Percentiles rank a stretch among this genome's conserved stretches.
phyloP scores from a whole-genome alignment of 345 rosid species.

The Triadica sebifera region DNA sequence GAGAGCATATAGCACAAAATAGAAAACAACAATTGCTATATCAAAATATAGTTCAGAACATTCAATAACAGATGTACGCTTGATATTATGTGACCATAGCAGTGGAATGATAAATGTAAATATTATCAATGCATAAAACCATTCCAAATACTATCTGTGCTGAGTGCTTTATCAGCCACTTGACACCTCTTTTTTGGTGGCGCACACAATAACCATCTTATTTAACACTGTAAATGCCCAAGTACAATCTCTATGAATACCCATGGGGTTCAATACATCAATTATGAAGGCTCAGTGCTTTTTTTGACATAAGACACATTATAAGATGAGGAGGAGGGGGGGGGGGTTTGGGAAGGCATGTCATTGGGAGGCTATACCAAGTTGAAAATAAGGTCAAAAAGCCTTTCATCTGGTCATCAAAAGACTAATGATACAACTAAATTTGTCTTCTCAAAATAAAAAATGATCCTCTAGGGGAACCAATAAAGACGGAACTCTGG shows the following conservation, averaged over 20 bases:
- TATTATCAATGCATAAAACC: not conserved
- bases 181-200: not conserved
- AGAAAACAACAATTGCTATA: not conserved
- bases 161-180: not conserved
- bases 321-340: too few species aligned
- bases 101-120: not conserved
- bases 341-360: too few species aligned
- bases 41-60: not conserved
- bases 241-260: not conserved
- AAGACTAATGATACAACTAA: too few species aligned
- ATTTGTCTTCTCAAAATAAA: too few species aligned
- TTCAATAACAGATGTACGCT: not conserved
- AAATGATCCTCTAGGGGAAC: too few species aligned
- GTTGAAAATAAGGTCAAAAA: too few species aligned
- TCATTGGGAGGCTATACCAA: too few species aligned
- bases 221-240: not conserved
- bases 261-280: not conserved
- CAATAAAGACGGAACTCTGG: too few species aligned
- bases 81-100: not conserved
- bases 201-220: not conserved
- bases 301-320: too few species aligned
- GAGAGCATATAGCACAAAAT: constrained; percentile 7
- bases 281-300: too few species aligned
- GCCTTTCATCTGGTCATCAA: too few species aligned
- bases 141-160: not conserved